phyloP scores from a whole-genome alignment of 441 rosid species.

The Theobroma grandiflorum region DNA sequence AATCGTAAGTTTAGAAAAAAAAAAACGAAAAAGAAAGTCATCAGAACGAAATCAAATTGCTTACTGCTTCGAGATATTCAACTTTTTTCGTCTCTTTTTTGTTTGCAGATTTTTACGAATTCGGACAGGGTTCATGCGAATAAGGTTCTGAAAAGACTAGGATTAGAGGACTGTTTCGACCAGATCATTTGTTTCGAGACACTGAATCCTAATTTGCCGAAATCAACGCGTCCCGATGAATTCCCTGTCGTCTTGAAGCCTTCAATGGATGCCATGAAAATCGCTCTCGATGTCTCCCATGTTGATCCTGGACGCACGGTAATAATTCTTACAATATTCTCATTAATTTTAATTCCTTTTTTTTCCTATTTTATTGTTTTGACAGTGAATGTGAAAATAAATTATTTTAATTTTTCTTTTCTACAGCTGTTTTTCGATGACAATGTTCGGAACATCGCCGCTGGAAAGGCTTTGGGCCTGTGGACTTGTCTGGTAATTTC shows the following conservation, averaged over 20 bases:
- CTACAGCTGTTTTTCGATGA: conserved; percentile 84
- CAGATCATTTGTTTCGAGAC: conserved; percentile 83
- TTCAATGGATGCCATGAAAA: conserved; percentile 72
- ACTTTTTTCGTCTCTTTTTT: not conserved
- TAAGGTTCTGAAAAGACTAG: conserved; percentile 57
- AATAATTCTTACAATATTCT: not conserved
- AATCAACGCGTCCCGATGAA: conserved; percentile 65
- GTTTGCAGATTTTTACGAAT: conserved; percentile 73
- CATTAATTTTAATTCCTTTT: not conserved
- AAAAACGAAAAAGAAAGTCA: not conserved
- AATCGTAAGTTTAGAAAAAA: conserved; percentile 50
- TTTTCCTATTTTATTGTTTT: not conserved
- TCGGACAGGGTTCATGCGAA: conserved; percentile 74
- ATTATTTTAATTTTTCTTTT: not conserved
- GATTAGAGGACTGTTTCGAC: conserved; percentile 80
- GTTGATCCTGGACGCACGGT: conserved; percentile 75
- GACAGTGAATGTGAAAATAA: not conserved
- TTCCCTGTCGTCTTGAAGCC: conserved; percentile 83
- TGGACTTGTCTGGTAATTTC: conserved; percentile 66
- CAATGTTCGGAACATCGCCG: conserved; percentile 63
- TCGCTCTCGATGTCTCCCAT: conserved; percentile 62
- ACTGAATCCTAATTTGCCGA: conserved; percentile 66
- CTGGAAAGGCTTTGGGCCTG: conserved; percentile 80
- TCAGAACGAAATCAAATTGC: not conserved
- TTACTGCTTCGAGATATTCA: not conserved